Conservation (phyloP, 2,329 filamentous ascomycete species). For the Stachybotrys echinatus region DNA sequence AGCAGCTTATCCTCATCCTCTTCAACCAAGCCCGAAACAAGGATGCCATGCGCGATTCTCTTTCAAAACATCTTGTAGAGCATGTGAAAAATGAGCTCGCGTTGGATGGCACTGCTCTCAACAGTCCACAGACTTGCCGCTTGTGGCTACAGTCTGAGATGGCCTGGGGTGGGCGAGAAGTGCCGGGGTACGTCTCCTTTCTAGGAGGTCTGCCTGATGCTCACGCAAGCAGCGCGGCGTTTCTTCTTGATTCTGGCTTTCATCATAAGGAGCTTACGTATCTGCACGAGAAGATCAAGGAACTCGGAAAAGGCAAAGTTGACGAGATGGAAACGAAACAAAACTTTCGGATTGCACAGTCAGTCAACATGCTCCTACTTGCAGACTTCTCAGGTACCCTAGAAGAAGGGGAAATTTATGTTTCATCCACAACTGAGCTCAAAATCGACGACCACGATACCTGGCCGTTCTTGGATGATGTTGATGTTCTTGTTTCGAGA, state of each 20-base stretch:
- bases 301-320: conserved; percentile 46
- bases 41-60: conserved; percentile 34
- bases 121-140: conserved; percentile 42
- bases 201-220: conserved; percentile 44
- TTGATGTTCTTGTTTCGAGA: conserved; percentile 62
- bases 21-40: conserved; percentile 49
- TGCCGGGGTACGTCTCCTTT: conserved; percentile 36
- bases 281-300: conserved; percentile 41
- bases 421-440: conserved; percentile 65
- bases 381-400: conserved; percentile 60
- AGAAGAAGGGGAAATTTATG: conserved; percentile 59
- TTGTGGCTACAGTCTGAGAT: conserved; percentile 46
- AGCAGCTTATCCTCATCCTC: conserved; percentile 65
- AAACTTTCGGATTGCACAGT: conserved; percentile 55
- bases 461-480: conserved; percentile 46
- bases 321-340: conserved; percentile 48
- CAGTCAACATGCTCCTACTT: conserved; percentile 61
- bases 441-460: conserved; percentile 47
- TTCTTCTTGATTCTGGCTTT: conserved; percentile 58
- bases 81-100: conserved; percentile 48
- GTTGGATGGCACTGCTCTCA: conserved; percentile 44
- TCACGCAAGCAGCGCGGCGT: conserved; percentile 45
- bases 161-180: conserved; percentile 22
- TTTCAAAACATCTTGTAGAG: conserved; percentile 44
- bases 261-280: conserved; percentile 39